phyloP scores from a whole-genome alignment of 2,329 filamentous ascomycete genomes.

The Scorias spongiosa region DNA sequence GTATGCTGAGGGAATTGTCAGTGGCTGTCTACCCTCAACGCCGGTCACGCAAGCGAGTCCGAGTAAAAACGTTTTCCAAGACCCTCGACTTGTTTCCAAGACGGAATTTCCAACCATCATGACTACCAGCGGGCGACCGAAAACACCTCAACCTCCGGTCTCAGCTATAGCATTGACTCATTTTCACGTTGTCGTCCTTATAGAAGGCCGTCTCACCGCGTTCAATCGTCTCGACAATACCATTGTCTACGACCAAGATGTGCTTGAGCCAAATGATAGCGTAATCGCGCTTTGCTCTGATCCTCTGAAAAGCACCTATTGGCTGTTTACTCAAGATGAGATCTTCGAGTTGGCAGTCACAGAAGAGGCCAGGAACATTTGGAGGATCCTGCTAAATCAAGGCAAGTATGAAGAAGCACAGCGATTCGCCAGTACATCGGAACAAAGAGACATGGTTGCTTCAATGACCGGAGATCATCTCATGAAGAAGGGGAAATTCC shows the following conservation, averaged over 20 bases:
- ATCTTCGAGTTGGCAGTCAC: constrained; percentile 88
- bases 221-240: constrained; percentile 76
- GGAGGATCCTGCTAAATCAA: constrained; percentile 79
- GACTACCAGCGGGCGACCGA: constrained; percentile 47
- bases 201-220: constrained; percentile 70
- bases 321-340: constrained; percentile 81
- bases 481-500: constrained; percentile 63
- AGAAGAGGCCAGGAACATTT: constrained; percentile 83
- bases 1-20: constrained; percentile 69
- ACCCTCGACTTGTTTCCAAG: constrained; percentile 61
- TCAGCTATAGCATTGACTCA: constrained; percentile 74
- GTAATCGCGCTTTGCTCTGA: constrained; percentile 78
- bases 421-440: constrained; percentile 62
- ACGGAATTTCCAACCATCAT: constrained; percentile 58
- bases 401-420: constrained; percentile 82
- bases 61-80: constrained; percentile 59
- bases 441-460: constrained; percentile 80
- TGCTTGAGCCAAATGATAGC: constrained; percentile 65
- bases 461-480: constrained; percentile 85
- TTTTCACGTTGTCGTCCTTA: constrained; percentile 77
- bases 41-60: constrained; percentile 48
- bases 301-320: constrained; percentile 89
- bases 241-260: constrained; percentile 73
- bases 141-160: constrained; percentile 54
- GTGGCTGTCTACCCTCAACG: constrained; percentile 53